A percentile compares a stretch with the other conserved stretches of the same genome.
Evolutionary conservation across 257 asterid species (phyloP).

Genomic region (Penstemon davidsonii): DNA sequence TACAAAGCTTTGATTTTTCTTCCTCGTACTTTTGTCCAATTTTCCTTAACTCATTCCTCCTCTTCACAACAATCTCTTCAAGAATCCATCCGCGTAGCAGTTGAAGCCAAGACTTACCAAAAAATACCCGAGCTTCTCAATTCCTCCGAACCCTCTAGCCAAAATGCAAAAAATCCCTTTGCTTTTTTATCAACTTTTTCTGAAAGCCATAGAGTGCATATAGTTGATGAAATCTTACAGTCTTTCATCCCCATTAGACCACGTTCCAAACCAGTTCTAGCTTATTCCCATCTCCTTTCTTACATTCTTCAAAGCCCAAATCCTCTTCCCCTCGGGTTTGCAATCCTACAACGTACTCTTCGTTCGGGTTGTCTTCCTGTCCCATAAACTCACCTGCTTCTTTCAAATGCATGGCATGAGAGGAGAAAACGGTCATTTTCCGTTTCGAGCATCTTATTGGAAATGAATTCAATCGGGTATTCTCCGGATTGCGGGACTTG

Average conservation of each 20-base stretch:
- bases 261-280: slow-evolving; percentile 44
- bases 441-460: slow-evolving; percentile 41
- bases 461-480: slow-evolving; percentile 31
- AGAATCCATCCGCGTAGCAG: slow-evolving; percentile 51
- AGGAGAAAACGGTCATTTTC: slow-evolving; percentile 31
- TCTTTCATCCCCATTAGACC: slow-evolving; percentile 59
- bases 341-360: slow-evolving; percentile 48
- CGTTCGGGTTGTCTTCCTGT: slow-evolving; percentile 43
- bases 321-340: slow-evolving; percentile 65
- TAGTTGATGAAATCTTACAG: slow-evolving; percentile 56
- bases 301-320: slow-evolving; percentile 47
- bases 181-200: too few species aligned
- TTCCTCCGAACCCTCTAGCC: too few species aligned
- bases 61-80: slow-evolving; percentile 32
- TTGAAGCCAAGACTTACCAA: slow-evolving; percentile 48
- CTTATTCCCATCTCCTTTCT: slow-evolving; percentile 62
- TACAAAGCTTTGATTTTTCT: slow-evolving; percentile 1
- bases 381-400: slow-evolving; percentile 59
- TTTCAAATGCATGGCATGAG: slow-evolving; percentile 60
- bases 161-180: too few species aligned
- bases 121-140: slow-evolving; percentile 38
- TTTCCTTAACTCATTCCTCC: slow-evolving; percentile 31
- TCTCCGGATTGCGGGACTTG: too few species aligned
- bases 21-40: slow-evolving; percentile 23
- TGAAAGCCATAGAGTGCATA: slow-evolving; percentile 12